Conservation (phyloP, 371 early-diverging fungal species). For the Fennellomyces sp. region DNA sequence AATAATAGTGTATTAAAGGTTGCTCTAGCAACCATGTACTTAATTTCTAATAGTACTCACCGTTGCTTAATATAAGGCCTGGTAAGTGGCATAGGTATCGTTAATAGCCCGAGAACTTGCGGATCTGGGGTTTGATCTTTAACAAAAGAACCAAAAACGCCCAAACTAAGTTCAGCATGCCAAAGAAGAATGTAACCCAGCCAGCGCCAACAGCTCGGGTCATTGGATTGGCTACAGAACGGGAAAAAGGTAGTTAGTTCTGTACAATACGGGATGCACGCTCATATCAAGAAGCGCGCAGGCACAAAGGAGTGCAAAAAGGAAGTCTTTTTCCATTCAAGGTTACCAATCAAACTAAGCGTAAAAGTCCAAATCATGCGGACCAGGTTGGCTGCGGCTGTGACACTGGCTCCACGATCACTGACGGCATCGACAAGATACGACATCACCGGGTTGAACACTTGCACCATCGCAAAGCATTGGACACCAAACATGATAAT, state of each 20-base stretch:
- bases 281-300: too few relatives aligned
- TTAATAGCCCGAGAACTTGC: constrained; percentile 35
- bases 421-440: constrained; percentile 62
- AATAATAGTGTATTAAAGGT: too few relatives aligned
- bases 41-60: not conserved
- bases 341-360: constrained; percentile 52
- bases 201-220: constrained; percentile 43
- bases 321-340: not conserved
- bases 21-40: too few relatives aligned
- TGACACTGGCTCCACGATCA: constrained; percentile 62
- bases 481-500: constrained; percentile 61
- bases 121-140: constrained; percentile 35
- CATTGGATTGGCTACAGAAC: constrained; percentile 45
- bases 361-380: constrained; percentile 61
- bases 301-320: not conserved
- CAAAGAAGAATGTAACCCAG: constrained; percentile 40
- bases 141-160: constrained; percentile 41
- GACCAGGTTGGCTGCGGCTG: constrained; percentile 61
- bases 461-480: constrained; percentile 63
- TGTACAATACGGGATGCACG: too few relatives aligned
- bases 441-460: constrained; percentile 53
- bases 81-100: not conserved
- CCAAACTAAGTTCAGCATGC: constrained; percentile 48
- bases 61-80: not conserved
- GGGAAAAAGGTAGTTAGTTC: not conserved